Base-by-base conservation (phyloP, 2,329 filamentous ascomycete genomes). In the Magnaporthiopsis rhizophila region DNA sequence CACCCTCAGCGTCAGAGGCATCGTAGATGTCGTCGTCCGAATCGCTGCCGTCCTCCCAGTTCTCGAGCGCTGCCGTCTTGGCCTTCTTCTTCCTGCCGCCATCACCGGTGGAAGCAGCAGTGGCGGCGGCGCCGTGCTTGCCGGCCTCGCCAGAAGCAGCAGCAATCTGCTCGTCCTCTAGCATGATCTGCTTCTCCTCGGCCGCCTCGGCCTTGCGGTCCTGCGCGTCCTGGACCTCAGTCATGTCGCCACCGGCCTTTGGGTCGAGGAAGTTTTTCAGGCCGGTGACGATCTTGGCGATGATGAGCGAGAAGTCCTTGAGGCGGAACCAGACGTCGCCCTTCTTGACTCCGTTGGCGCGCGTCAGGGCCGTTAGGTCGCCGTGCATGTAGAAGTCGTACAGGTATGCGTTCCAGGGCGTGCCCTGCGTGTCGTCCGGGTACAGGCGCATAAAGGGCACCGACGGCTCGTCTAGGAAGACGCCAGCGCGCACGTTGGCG, bases 341-440 rank as follows among this genome's bases (percentile, higher is more conserved):
- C 1, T 78, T 76, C 59, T 83, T 84, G 74, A 94, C 86, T 3
- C 82, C 80, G 71, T 94, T 93, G 36, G 86, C 88, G 0, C 74
- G 76, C 15, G 84, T 82, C 2, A 93, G 76, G 0, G 85, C 82
- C 1, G 79, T 72, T 28, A 87, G 72, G 70, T 88, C 84, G 3
- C 89, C 89, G 69, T 93, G 87, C 73, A 86, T 89, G 80, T 85
- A 92, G 74, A 92, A 94, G 73, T 93, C 89, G 66, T 88, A 86
- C 0, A 93, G 75, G 70, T 90, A 90, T 0, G 86, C 86, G 68
- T 91, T 91, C 66, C 86, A 79, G 0, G 82, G 83, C 15, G 74
- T 72, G 11, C 66, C 74, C 67, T 65, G 62, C 3, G 80, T 78
- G 63, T 88, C 83, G 32, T 86, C 77, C 0, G 85, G 83, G 68